Percentiles rank a stretch among this genome's conserved stretches.
Evolutionary conservation across 108 stramenopile species (phyloP).

Genomic region (Bacterosira constricta): DNA sequence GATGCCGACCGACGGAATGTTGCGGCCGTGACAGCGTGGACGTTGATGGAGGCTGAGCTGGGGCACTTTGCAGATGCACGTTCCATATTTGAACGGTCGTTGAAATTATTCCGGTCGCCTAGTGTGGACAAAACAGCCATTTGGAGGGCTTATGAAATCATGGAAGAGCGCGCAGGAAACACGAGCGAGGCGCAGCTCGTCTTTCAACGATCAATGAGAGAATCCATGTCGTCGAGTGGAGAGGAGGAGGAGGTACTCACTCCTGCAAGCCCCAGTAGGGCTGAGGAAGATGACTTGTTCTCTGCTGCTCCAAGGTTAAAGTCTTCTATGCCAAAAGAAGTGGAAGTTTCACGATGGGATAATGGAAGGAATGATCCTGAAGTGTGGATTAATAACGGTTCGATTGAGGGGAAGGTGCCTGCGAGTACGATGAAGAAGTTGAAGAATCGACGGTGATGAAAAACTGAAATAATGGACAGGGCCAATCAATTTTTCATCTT

Average conservation of each 20-base stretch:
- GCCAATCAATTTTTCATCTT: too few species aligned
- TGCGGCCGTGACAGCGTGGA: slow-evolving; percentile 85
- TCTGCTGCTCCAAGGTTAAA: background rate
- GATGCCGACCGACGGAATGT: slow-evolving; percentile 89
- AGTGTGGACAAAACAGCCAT: slow-evolving; percentile 73
- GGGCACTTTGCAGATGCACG: slow-evolving; percentile 75
- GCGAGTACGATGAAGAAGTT: slow-evolving; percentile 55
- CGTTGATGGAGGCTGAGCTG: slow-evolving; percentile 76
- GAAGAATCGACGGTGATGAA: background rate
- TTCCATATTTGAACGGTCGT: slow-evolving; percentile 66
- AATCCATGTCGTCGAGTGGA: slow-evolving; percentile 50
- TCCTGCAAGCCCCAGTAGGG: background rate
- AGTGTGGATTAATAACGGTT: slow-evolving; percentile 84
- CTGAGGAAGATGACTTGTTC: background rate
- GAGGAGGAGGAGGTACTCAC: slow-evolving; percentile 21
- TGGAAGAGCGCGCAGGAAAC: slow-evolving; percentile 78
- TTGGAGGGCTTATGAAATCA: slow-evolving; percentile 83
- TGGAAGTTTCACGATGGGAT: slow-evolving; percentile 75
- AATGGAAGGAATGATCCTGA: slow-evolving; percentile 55
- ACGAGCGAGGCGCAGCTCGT: slow-evolving; percentile 62
- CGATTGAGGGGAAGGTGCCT: slow-evolving; percentile 72
- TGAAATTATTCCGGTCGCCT: slow-evolving; percentile 69
- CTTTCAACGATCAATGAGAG: slow-evolving; percentile 76
- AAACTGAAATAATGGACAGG: too few species aligned
- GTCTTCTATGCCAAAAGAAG: slow-evolving; percentile 44